phyloP scores from a whole-genome alignment of 2,329 filamentous ascomycete genomes.

The Stagonosporopsis cucurbitacearum region DNA sequence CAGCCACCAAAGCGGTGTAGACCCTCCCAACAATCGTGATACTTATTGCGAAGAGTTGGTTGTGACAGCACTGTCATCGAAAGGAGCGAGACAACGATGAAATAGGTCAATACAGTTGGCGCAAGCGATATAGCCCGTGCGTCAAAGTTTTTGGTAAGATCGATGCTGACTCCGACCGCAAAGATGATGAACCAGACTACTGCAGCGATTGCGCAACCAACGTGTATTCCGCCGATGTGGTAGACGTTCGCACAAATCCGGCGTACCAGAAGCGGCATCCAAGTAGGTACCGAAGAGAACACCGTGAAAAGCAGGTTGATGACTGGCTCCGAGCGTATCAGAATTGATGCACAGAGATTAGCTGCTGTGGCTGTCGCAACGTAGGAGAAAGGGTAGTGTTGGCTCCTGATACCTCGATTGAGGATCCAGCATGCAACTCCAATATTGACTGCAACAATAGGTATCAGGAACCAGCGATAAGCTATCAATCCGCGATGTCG shows the following conservation, averaged over 20 bases:
- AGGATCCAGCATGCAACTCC: constrained; percentile 38
- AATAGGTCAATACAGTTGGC: constrained; percentile 40
- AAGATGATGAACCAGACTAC: constrained; percentile 56
- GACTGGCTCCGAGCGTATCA: constrained; percentile 48
- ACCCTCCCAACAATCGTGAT: constrained; percentile 47
- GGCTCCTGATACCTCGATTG: constrained; percentile 29
- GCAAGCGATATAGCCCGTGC: constrained; percentile 31
- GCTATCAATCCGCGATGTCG: constrained; percentile 42
- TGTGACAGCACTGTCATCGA: constrained; percentile 40
- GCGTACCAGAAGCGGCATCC: constrained; percentile 40
- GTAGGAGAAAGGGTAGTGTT: constrained; percentile 33
- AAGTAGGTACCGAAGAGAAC: constrained; percentile 44
- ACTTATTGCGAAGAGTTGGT: constrained; percentile 40
- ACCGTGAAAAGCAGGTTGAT: constrained; percentile 46
- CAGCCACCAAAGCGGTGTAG: constrained; percentile 49
- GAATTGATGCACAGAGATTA: constrained; percentile 45
- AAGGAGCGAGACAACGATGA: constrained; percentile 40
- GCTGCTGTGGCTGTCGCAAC: constrained; percentile 47
- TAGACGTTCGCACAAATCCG: constrained; percentile 44
- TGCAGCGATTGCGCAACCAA: constrained; percentile 44
- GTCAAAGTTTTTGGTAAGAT: constrained; percentile 35
- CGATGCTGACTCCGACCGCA: constrained; percentile 43
- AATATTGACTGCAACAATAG: constrained; percentile 38
- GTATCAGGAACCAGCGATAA: constrained; percentile 41
- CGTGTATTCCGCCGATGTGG: constrained; percentile 49